Evolutionary conservation across 1,139 yeast genomes (phyloP).

Genomic region (Pichiaceae sp.): DNA sequence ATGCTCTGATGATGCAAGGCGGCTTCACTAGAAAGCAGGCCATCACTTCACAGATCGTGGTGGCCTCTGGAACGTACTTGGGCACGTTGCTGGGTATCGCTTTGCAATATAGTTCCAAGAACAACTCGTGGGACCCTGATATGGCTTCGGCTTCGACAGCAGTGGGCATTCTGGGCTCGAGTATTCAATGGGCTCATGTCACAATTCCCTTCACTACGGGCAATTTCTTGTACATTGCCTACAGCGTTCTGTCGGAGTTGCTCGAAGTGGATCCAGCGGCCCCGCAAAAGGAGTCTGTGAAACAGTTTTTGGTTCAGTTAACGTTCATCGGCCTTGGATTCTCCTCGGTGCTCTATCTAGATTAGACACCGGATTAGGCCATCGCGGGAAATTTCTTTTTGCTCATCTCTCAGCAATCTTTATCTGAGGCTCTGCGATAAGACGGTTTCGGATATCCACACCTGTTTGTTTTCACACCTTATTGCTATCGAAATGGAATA

Average conservation of each 20-base stretch:
- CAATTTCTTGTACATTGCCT: slow-evolving; percentile 59
- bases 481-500: too few species aligned
- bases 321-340: slow-evolving; percentile 39
- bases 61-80: slow-evolving; percentile 52
- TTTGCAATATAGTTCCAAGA: slow-evolving; percentile 25
- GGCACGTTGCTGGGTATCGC: slow-evolving; percentile 58
- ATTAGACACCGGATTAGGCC: too few species aligned
- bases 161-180: slow-evolving; percentile 39
- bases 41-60: slow-evolving; percentile 51
- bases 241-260: slow-evolving; percentile 58
- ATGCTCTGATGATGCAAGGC: slow-evolving; percentile 55
- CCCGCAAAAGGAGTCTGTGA: slow-evolving; percentile 26
- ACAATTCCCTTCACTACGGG: slow-evolving; percentile 69
- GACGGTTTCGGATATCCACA: too few species aligned
- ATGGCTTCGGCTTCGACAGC: slow-evolving; percentile 3
- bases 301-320: slow-evolving; percentile 33
- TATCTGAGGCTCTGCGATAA: too few species aligned
- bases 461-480: too few species aligned
- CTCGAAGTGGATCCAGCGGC: slow-evolving; percentile 33
- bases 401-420: too few species aligned
- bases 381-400: too few species aligned
- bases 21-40: slow-evolving; percentile 58
- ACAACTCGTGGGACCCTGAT: slow-evolving; percentile 3
- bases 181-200: slow-evolving; percentile 38
- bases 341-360: slow-evolving; percentile 40